phyloP scores from a whole-genome alignment of 1,139 yeast species.

The Sugiyamaella xylanicola region DNA sequence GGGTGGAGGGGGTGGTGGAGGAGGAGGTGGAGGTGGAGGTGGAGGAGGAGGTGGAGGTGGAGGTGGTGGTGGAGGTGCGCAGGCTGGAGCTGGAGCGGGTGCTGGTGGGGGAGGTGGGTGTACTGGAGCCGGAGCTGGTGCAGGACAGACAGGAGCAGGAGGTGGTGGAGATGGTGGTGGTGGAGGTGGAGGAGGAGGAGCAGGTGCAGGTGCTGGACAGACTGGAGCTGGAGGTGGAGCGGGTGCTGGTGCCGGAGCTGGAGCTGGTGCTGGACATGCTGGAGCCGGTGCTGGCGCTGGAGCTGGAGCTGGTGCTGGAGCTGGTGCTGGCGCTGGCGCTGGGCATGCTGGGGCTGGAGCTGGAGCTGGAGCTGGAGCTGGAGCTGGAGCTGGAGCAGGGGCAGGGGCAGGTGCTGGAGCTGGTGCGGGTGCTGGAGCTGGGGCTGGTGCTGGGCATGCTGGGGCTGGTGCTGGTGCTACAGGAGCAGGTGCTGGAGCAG shows the following conservation, averaged over 20 bases:
- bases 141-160: constrained; percentile 16
- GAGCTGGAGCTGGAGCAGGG: constrained; percentile 24
- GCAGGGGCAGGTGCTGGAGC: constrained; percentile 22
- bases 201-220: constrained; percentile 22
- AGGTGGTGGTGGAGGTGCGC: constrained; percentile 9
- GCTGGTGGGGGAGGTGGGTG: constrained; percentile 20
- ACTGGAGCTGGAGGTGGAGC: constrained; percentile 18
- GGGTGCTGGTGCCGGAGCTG: constrained; percentile 21
- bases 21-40: constrained; percentile 13
- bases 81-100: constrained; percentile 17
- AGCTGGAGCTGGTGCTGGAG: constrained; percentile 17
- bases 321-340: constrained; percentile 17
- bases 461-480: constrained; percentile 15
- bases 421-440: constrained; percentile 16
- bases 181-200: constrained; percentile 9
- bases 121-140: constrained; percentile 18
- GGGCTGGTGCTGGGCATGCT: constrained; percentile 21
- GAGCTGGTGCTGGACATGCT: constrained; percentile 20
- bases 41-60: constrained; percentile 17
- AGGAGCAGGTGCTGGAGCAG: constrained; percentile 21
- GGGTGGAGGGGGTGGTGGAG: constrained; percentile 19
- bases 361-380: constrained; percentile 20
- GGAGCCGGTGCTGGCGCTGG: constrained; percentile 17
- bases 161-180: constrained; percentile 13
- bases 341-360: constrained; percentile 19